Percentiles rank a stretch among this genome's conserved stretches.
Conservation (phyloP, 495 filamentous ascomycete genomes). For the Bryoglossum gracile region DNA sequence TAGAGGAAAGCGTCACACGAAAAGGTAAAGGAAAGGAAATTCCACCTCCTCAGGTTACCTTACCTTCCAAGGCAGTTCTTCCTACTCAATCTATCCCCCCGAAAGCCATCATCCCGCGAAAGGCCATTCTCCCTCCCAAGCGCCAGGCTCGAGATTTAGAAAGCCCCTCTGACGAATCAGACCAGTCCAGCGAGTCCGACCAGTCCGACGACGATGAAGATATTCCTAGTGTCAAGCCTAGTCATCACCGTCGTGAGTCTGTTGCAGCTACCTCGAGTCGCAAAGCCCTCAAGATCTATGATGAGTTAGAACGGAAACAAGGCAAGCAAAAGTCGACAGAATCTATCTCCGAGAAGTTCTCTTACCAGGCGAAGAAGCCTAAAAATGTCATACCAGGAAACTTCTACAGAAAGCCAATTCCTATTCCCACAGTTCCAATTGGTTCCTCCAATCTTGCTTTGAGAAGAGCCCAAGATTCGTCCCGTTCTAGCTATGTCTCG, state of each 20-base stretch:
- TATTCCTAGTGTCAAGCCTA: neutral
- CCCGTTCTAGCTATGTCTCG: too few relatives aligned
- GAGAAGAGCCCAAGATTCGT: too few relatives aligned
- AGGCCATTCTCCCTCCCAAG: too few relatives aligned
- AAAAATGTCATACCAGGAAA: too few relatives aligned
- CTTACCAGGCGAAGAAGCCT: neutral
- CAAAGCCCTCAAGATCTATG: constrained; percentile 1
- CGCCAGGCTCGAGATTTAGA: too few relatives aligned
- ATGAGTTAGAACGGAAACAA: constrained; percentile 4
- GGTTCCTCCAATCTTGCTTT: too few relatives aligned
- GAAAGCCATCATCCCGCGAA: too few relatives aligned
- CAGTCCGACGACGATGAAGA: neutral
- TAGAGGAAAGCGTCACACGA: neutral
- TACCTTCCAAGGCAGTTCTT: neutral
- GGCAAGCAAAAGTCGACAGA: neutral
- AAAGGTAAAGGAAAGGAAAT: too few relatives aligned
- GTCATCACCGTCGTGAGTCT: neutral
- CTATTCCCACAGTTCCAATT: neutral
- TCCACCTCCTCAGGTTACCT: neutral
- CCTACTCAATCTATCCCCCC: too few relatives aligned
- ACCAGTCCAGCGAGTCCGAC: neutral
- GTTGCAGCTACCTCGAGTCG: constrained; percentile 12
- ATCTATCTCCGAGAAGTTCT: neutral
- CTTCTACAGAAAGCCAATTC: neutral
- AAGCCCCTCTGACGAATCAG: too few relatives aligned